Conservation (phyloP, 768 basidiomycete genomes). For the Collybia mongolica region DNA sequence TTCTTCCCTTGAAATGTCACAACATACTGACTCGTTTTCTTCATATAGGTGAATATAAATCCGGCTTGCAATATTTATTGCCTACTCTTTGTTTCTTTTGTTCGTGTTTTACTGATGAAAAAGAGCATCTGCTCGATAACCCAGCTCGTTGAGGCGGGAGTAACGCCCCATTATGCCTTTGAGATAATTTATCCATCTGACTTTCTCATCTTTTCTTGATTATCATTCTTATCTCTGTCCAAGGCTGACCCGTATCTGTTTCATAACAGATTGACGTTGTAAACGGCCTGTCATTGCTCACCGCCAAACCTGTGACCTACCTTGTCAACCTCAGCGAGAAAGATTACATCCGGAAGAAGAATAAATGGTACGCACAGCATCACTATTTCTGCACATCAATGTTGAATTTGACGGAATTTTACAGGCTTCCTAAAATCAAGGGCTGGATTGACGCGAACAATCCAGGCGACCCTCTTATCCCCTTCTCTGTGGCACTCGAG, state of each 20-base stretch:
- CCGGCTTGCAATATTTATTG: background rate
- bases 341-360: conserved; percentile 96
- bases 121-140: conserved; percentile 83
- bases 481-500: conserved; percentile 95
- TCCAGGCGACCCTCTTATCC: conserved; percentile 93
- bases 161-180: conserved; percentile 70
- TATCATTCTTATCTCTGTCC: conserved; percentile 2
- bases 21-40: conserved; percentile 9
- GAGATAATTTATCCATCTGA: conserved; percentile 52
- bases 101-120: conserved; percentile 49
- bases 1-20: background rate
- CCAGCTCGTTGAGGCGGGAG: conserved; percentile 89
- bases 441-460: conserved; percentile 97
- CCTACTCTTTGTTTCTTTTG: background rate
- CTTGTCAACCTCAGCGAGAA: conserved; percentile 95
- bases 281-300: conserved; percentile 86
- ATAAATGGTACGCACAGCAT: conserved; percentile 76
- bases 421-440: conserved; percentile 93
- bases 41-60: conserved; percentile 18
- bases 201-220: conserved; percentile 5
- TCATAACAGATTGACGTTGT: conserved; percentile 78
- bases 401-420: background rate
- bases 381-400: background rate
- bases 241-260: conserved; percentile 14
- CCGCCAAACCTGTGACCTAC: conserved; percentile 97